phyloP scores from a whole-genome alignment of 2,329 filamentous ascomycete species.

The Aspergillus vadensis region DNA sequence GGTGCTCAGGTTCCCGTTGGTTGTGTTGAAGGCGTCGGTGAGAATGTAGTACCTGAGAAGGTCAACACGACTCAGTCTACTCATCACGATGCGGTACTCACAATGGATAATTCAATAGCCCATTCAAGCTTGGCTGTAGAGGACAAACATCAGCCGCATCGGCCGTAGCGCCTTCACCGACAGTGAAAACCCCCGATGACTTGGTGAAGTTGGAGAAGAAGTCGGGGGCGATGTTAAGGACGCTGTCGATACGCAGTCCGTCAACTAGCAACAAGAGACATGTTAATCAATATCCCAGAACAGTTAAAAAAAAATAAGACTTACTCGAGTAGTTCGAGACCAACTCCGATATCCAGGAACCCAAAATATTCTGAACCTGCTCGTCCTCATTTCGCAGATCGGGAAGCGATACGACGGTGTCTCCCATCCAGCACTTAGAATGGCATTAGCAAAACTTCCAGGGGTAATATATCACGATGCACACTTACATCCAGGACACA shows the following conservation, averaged over 20 bases:
- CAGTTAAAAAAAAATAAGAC: not conserved
- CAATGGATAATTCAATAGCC: slow-evolving; percentile 48
- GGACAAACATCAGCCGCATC: slow-evolving; percentile 42
- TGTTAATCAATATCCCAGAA: too few species aligned
- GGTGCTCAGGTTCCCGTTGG: slow-evolving; percentile 32
- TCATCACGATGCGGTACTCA: not conserved
- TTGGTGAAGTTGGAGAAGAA: slow-evolving; percentile 47
- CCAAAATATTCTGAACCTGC: slow-evolving; percentile 52
- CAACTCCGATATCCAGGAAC: slow-evolving; percentile 60
- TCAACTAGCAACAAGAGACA: slow-evolving; percentile 37
- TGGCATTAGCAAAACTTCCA: not conserved
- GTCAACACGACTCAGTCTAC: slow-evolving; percentile 28
- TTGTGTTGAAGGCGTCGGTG: slow-evolving; percentile 33
- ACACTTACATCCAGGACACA: slow-evolving; percentile 30
- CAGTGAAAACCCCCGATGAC: slow-evolving; percentile 47
- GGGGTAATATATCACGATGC: too few species aligned
- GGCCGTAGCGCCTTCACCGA: slow-evolving; percentile 50
- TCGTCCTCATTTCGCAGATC: slow-evolving; percentile 60
- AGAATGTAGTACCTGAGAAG: slow-evolving; percentile 32
- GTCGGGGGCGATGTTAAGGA: slow-evolving; percentile 48
- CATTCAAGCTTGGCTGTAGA: slow-evolving; percentile 48
- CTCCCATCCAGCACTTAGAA: slow-evolving; percentile 55
- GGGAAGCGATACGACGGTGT: slow-evolving; percentile 57
- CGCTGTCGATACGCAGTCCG: slow-evolving; percentile 54
- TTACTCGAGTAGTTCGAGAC: slow-evolving; percentile 64